A percentile compares a stretch with the other conserved stretches of the same genome.
Evolutionary conservation across 352 stramenopile genomes (phyloP).

Genomic region (Pythium dissimile): DNA sequence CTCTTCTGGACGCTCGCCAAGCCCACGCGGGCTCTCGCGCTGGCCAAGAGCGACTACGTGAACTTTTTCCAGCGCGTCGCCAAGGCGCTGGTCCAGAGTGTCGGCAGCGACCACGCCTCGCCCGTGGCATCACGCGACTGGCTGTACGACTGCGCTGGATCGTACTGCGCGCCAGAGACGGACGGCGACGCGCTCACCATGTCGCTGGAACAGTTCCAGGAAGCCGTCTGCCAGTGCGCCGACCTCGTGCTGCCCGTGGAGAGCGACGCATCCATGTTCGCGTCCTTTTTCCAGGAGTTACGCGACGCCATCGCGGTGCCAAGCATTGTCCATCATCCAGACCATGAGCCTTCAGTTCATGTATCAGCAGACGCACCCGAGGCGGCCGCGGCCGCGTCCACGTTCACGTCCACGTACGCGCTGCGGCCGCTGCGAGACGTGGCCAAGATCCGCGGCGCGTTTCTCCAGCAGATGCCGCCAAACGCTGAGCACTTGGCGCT

Average conservation of each 20-base stretch:
- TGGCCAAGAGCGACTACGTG: constrained; percentile 35
- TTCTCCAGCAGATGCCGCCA: constrained; percentile 52
- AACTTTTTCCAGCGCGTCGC: constrained; percentile 59
- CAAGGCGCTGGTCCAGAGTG: constrained; percentile 51
- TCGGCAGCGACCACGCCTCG: constrained; percentile 33
- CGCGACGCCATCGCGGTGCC: constrained; percentile 38
- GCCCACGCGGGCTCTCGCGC: constrained; percentile 1
- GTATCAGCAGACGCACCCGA: background rate
- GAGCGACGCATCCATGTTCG: constrained; percentile 36
- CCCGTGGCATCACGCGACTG: constrained; percentile 51
- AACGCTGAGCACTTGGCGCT: constrained; percentile 39
- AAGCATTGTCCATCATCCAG: no score
- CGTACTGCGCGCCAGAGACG: constrained; percentile 8
- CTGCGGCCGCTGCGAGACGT: constrained; percentile 42
- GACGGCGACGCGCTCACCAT: constrained; percentile 19
- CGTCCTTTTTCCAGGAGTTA: constrained; percentile 56
- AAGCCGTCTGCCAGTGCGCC: constrained; percentile 54
- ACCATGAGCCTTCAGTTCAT: no score
- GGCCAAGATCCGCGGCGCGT: constrained; percentile 47
- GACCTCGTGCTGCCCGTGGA: constrained; percentile 65
- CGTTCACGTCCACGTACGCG: background rate
- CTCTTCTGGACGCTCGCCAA: constrained; percentile 70
- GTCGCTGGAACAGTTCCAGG: constrained; percentile 44
- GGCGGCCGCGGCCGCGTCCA: background rate
- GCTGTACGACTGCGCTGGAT: constrained; percentile 51